These are phyloP conservation scores for Penicillium thymicola DNA, from an alignment of 2,329 filamentous ascomycete genomes.

Conservation along the genomic window DNA sequence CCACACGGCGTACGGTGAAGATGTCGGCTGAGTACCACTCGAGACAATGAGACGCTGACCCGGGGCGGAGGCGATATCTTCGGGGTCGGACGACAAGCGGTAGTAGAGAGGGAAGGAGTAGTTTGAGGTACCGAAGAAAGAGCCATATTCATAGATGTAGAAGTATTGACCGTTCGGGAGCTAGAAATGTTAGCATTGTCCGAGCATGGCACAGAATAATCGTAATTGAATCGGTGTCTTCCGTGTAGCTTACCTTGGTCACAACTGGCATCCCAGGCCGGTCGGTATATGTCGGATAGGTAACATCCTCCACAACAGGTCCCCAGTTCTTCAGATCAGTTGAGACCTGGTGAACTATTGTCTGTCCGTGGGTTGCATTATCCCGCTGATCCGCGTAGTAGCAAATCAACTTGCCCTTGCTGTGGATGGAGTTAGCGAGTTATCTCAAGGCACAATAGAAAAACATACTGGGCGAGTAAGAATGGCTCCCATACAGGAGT, in stretches of 20 bases:
- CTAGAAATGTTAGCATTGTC: conserved; percentile 21
- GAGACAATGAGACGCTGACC: conserved; percentile 44
- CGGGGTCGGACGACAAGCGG: conserved; percentile 48
- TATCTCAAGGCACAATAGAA: not conserved
- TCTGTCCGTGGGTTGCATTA: conserved; percentile 60
- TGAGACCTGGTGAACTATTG: conserved; percentile 63
- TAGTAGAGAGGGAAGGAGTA: conserved; percentile 53
- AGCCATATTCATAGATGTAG: conserved; percentile 62
- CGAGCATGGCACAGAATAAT: not conserved
- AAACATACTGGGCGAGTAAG: conserved; percentile 50
- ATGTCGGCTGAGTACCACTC: conserved; percentile 43
- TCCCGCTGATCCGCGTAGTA: conserved; percentile 73
- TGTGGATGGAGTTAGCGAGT: conserved; percentile 8
- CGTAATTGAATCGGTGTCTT: too few relatives aligned
- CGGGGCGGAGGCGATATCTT: conserved; percentile 44
- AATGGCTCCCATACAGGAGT: conserved; percentile 74
- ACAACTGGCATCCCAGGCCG: conserved; percentile 68
- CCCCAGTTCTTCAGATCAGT: conserved; percentile 61
- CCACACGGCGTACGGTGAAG: conserved; percentile 54
- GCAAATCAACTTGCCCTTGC: conserved; percentile 56
- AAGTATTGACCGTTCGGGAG: conserved; percentile 61
- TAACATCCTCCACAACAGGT: conserved; percentile 59
- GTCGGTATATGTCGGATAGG: conserved; percentile 52
- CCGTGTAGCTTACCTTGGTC: conserved; percentile 30
- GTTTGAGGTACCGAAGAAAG: conserved; percentile 28